Base-by-base conservation (phyloP, 2,329 filamentous ascomycete species). In the Aureobasidium uvarum region DNA sequence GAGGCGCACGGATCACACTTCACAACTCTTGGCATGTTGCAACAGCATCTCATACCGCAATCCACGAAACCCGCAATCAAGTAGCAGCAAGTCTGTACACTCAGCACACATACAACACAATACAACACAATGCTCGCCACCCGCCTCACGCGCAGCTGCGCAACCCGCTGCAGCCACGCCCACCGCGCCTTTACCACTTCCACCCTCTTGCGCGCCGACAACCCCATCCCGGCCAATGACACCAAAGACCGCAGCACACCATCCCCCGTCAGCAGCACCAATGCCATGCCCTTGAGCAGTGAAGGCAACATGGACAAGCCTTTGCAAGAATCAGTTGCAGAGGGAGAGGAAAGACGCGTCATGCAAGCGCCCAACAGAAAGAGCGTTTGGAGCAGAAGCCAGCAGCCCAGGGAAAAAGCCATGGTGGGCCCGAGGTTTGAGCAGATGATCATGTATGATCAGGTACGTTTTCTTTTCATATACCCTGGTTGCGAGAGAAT, bases 371-470 rank as follows among this genome's bases (percentile, higher is more conserved):
- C 95, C 25, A 99, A 99, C 82, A 86, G 92, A 68, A 80, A 83
- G 67, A 85, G 80, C 6, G 84, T 91, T 67, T 99, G 95, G 95
- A 92, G 91, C 68, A 81, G 86, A 74, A 96, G 87, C 80, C 95
- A 99, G 84, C 86, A 86, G 78, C 87, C 92, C 45, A 85, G 94
- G 73, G 84, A 86, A 63, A 79, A 87, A 77, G 95, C 92, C 62
- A 99, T 99, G 94, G 87, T 87, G 48, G 95, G 95, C 48, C 95
- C 95, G 70, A 84, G 94, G 72, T 99, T 99, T 74, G 95, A 99
- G 83, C 94, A 98, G 86, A 98, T 92, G 39, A 91, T 96, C 74
- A 94, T 98, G 80, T 86, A 89, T 72, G 81, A 89, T 71, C 95
- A 99, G 90, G 94, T 97, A 31, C 6, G 28, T 31, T 31, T 31